Evolutionary conservation across 2,329 filamentous ascomycete species (phyloP).

Genomic region (Fusarium sp.): DNA sequence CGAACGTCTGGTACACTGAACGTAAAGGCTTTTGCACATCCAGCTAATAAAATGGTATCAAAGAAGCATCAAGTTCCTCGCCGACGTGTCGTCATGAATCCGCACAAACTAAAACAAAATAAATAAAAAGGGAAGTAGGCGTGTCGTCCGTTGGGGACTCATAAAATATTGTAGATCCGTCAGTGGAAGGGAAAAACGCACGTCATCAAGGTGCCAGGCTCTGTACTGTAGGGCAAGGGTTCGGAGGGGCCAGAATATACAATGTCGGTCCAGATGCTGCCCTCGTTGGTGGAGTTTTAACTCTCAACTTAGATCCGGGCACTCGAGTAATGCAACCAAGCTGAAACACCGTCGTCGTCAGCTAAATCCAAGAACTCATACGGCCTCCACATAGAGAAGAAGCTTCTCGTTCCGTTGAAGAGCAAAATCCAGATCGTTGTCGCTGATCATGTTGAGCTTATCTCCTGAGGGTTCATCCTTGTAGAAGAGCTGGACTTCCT

Average conservation of each 20-base stretch:
- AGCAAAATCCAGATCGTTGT: constrained; percentile 84
- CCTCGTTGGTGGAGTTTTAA: constrained; percentile 16
- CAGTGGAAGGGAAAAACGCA: constrained; percentile 23
- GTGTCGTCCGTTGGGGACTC: constrained; percentile 35
- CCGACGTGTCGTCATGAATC: constrained; percentile 44
- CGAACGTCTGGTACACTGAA: constrained; percentile 42
- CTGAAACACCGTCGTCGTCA: constrained; percentile 38
- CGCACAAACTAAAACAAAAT: constrained; percentile 18
- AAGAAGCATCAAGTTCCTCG: constrained; percentile 44
- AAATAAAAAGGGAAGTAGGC: constrained; percentile 8
- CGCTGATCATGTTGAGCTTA: constrained; percentile 78
- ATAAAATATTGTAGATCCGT: constrained; percentile 34
- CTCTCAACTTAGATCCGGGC: constrained; percentile 20
- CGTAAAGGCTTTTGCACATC: constrained; percentile 39
- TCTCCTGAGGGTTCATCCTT: constrained; percentile 84
- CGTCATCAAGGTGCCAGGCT: constrained; percentile 13
- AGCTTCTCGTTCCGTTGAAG: constrained; percentile 89
- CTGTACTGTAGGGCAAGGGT: constrained; percentile 14
- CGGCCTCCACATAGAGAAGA: constrained; percentile 75
- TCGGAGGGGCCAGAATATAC: constrained; percentile 17
- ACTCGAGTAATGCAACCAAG: constrained; percentile 29
- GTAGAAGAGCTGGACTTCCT: constrained; percentile 84
- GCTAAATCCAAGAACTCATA: constrained; percentile 47
- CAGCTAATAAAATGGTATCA: constrained; percentile 48
- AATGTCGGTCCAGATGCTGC: constrained; percentile 6